phyloP scores from a whole-genome alignment of 257 asterid genomes.

The Nicotiana tabacum region DNA sequence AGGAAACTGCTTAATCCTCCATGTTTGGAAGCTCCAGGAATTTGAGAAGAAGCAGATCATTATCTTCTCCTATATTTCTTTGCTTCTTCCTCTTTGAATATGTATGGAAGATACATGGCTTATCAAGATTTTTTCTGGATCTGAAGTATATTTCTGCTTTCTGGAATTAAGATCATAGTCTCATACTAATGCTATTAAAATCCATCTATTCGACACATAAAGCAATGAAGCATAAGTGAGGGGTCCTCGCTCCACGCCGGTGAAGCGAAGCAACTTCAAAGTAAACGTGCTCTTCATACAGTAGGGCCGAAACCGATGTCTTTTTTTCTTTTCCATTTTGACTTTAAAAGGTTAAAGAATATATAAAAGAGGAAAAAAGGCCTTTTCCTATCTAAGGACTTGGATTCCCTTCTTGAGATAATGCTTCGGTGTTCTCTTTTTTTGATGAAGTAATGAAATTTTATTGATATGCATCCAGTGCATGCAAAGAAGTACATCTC shows the following conservation, averaged over 20 bases:
- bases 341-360: background rate
- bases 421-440: background rate
- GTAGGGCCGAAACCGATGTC: background rate
- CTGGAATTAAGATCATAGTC: background rate
- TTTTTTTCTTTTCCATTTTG: too few relatives aligned
- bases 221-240: background rate
- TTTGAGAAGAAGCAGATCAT: background rate
- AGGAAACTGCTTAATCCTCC: background rate
- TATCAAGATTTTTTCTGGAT: background rate
- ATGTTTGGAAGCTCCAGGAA: background rate
- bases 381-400: background rate
- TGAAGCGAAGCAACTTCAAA: background rate
- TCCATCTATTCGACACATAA: background rate
- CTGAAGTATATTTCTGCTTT: slow-evolving; percentile 5
- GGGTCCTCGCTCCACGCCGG: background rate
- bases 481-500: too few relatives aligned
- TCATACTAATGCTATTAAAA: background rate
- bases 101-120: background rate
- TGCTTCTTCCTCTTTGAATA: background rate
- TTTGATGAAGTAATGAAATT: background rate
- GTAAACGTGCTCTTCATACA: background rate
- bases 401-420: background rate
- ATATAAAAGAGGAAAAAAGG: background rate
- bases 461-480: background rate
- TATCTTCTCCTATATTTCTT: background rate